These are phyloP conservation scores for Lyophyllum shimeji DNA, from an alignment of 768 basidiomycete genomes.

Conservation along the genomic window DNA sequence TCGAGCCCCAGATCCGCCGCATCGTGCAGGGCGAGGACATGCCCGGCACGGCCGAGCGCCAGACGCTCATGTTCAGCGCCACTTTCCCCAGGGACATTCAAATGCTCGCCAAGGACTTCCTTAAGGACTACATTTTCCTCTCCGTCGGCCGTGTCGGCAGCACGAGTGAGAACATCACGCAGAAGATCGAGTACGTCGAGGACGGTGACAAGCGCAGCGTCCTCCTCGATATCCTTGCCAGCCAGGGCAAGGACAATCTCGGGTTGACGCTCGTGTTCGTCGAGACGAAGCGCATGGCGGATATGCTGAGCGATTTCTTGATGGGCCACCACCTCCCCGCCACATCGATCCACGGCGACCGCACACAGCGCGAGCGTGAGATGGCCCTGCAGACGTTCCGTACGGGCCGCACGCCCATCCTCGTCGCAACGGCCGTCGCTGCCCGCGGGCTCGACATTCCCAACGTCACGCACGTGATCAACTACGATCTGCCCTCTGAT, in stretches of 20 bases:
- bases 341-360: slow-evolving; percentile 97
- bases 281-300: slow-evolving; percentile 99
- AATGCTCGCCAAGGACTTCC: slow-evolving; percentile 91
- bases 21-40: slow-evolving; percentile 99
- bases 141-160: slow-evolving; percentile 98
- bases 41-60: slow-evolving; percentile 89
- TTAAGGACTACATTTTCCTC: slow-evolving; percentile 98
- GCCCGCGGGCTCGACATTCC: slow-evolving; percentile 99
- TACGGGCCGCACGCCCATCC: slow-evolving; percentile 89
- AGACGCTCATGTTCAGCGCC: slow-evolving; percentile 99
- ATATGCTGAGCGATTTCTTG: slow-evolving; percentile 96
- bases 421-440: slow-evolving; percentile 98
- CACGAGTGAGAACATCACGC: slow-evolving; percentile 99
- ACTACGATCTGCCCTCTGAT: slow-evolving; percentile 96
- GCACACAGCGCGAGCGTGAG: slow-evolving; percentile 97
- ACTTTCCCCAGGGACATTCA: slow-evolving; percentile 99
- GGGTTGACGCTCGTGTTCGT: slow-evolving; percentile 96
- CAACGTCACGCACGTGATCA: slow-evolving; percentile 98
- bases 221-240: slow-evolving; percentile 88
- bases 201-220: slow-evolving; percentile 97
- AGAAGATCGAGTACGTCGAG: slow-evolving; percentile 98
- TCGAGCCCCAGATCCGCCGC: slow-evolving; percentile 97
- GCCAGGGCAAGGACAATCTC: slow-evolving; percentile 57
- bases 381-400: slow-evolving; percentile 94
- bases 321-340: slow-evolving; percentile 80